Conservation (phyloP, 2,329 filamentous ascomycete genomes). For the Clathrospora elynae region DNA sequence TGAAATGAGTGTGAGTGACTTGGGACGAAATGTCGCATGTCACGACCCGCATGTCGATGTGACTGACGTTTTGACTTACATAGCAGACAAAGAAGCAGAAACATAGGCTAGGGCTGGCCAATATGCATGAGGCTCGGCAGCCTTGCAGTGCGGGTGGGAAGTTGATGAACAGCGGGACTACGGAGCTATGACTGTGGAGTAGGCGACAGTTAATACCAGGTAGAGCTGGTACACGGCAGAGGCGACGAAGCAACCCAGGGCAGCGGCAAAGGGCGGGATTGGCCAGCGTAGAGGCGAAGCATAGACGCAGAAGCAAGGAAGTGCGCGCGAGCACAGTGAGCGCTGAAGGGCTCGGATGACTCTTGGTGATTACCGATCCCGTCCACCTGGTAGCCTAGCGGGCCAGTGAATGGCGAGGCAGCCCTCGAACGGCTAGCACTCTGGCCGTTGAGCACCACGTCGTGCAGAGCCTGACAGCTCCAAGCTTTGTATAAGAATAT, state of each 20-base stretch:
- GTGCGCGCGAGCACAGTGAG: constrained; percentile 29
- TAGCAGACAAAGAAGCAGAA: constrained; percentile 44
- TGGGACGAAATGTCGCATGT: constrained; percentile 41
- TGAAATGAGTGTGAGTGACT: constrained; percentile 43
- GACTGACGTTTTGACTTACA: constrained; percentile 44
- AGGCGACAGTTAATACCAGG: constrained; percentile 32
- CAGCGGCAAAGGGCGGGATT: constrained; percentile 35
- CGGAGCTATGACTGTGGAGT: constrained; percentile 40
- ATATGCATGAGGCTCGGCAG: constrained; percentile 34
- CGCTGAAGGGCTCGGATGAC: constrained; percentile 34
- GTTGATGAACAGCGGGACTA: constrained; percentile 24
- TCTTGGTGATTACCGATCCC: constrained; percentile 43
- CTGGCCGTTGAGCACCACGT: constrained; percentile 43
- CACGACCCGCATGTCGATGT: constrained; percentile 39
- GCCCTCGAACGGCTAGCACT: constrained; percentile 35
- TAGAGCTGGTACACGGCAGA: constrained; percentile 20
- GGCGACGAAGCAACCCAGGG: constrained; percentile 30
- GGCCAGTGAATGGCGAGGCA: constrained; percentile 37
- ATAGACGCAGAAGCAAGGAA: constrained; percentile 39
- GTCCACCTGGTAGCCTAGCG: constrained; percentile 41
- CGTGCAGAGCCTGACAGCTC: constrained; percentile 40
- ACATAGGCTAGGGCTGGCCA: constrained; percentile 38
- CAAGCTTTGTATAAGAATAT: constrained; percentile 26
- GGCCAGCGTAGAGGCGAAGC: constrained; percentile 27
- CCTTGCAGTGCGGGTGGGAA: constrained; percentile 30